Percentiles rank a stretch among this genome's conserved stretches.
Evolutionary conservation across 2,329 filamentous ascomycete genomes (phyloP).

Genomic region (Intubia oerlemansii): DNA sequence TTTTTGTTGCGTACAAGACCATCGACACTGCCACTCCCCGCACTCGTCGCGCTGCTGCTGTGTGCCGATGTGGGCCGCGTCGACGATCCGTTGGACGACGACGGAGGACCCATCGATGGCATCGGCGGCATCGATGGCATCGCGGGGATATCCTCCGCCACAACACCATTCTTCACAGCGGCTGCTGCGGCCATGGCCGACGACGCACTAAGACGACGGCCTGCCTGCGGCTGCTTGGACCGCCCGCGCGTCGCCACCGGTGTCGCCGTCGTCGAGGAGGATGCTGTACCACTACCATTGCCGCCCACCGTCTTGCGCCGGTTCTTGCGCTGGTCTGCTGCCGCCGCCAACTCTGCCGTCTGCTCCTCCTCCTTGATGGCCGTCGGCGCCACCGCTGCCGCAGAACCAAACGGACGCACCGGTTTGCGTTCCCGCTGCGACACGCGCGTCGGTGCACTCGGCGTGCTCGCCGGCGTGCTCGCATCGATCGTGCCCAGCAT

Average conservation of each 20-base stretch:
- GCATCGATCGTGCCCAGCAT: conserved; percentile 5
- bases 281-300: conserved; percentile 12
- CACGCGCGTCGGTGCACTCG: conserved; percentile 36
- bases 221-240: conserved; percentile 17
- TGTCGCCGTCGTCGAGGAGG: not conserved
- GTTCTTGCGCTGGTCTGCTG: conserved; percentile 20
- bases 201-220: conserved; percentile 29
- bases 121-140: too few species aligned
- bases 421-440: conserved; percentile 52
- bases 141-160: too few species aligned
- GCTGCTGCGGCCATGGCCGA: conserved; percentile 14
- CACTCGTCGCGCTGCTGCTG: conserved; percentile 7
- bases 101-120: too few species aligned
- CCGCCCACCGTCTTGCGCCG: conserved; percentile 42
- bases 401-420: conserved; percentile 28
- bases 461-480: conserved; percentile 8
- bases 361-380: conserved; percentile 24
- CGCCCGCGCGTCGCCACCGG: conserved; percentile 9
- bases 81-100: too few species aligned
- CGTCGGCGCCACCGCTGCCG: too few species aligned
- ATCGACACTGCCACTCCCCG: too few species aligned
- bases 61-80: too few species aligned
- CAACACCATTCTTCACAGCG: conserved; percentile 5
- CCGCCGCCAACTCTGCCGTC: too few species aligned
- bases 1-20: not conserved